phyloP scores from a whole-genome alignment of 140 eudicot species.

The Senecio squalidus region DNA sequence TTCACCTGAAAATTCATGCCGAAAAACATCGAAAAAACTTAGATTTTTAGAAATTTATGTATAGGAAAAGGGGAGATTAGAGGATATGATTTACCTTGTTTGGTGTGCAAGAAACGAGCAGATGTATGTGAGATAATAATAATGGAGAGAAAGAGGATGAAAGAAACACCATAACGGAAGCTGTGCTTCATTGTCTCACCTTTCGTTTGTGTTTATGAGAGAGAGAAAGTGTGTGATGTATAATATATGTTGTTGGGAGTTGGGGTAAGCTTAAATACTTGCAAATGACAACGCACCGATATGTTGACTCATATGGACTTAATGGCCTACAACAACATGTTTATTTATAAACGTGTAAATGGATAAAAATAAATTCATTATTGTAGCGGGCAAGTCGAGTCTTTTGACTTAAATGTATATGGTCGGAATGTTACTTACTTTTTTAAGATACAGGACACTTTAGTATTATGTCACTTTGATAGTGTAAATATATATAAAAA shows the following conservation, averaged over 20 bases:
- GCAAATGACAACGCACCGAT: conserved; percentile 12
- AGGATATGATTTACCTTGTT: conserved; percentile 29
- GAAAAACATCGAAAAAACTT: not conserved
- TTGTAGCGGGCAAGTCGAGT: too few species aligned
- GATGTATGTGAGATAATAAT: conserved; percentile 36
- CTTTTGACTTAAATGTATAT: too few species aligned
- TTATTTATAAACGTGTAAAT: too few species aligned
- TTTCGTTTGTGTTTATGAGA: conserved; percentile 13
- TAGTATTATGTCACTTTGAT: too few species aligned
- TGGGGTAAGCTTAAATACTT: conserved; percentile 30
- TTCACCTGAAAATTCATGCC: conserved; percentile 36
- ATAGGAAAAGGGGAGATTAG: not conserved
- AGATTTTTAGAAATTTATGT: not conserved
- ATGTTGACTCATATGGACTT: conserved; percentile 32
- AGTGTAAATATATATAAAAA: too few species aligned
- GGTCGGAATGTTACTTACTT: too few species aligned
- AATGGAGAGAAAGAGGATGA: conserved; percentile 32
- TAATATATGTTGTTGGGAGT: conserved; percentile 46
- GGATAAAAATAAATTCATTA: too few species aligned
- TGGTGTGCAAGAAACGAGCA: conserved; percentile 50
- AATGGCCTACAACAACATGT: too few species aligned
- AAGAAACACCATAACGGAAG: conserved; percentile 23
- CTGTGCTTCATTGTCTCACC: conserved; percentile 50
- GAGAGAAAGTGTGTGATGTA: conserved; percentile 6
- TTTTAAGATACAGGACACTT: too few species aligned